phyloP scores from a whole-genome alignment of 192 early-diverging fungal genomes.

The Coemansia sp. region DNA sequence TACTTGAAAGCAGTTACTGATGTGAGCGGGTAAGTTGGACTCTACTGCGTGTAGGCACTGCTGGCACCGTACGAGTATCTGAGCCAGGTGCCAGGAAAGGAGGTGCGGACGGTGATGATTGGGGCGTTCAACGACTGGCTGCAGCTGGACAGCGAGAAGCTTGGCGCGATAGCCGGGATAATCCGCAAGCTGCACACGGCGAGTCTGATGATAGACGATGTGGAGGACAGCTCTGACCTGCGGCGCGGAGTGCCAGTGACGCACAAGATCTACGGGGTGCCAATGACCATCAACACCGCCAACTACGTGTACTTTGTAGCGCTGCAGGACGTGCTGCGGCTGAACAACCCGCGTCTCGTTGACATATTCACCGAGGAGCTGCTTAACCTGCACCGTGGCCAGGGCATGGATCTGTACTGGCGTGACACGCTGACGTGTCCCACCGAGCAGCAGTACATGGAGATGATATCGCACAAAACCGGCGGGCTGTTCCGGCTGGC shows the following conservation, averaged over 20 bases:
- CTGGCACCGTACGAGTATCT: slow-evolving; percentile 95
- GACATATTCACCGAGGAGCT: slow-evolving; percentile 92
- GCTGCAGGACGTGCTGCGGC: slow-evolving; percentile 65
- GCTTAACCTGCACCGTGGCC: slow-evolving; percentile 87
- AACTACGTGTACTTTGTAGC: slow-evolving; percentile 98
- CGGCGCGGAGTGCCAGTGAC: slow-evolving; percentile 90
- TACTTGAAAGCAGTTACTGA: background rate
- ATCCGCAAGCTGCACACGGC: slow-evolving; percentile 95
- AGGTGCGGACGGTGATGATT: slow-evolving; percentile 88
- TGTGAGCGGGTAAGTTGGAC: background rate
- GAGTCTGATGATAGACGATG: slow-evolving; percentile 93
- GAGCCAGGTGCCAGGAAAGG: slow-evolving; percentile 83
- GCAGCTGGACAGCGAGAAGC: slow-evolving; percentile 64
- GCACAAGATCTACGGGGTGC: slow-evolving; percentile 92
- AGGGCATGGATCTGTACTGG: slow-evolving; percentile 98
- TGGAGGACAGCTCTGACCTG: slow-evolving; percentile 90
- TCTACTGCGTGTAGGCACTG: slow-evolving; percentile 62
- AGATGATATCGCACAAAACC: slow-evolving; percentile 98
- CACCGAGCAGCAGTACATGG: slow-evolving; percentile 86
- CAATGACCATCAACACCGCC: slow-evolving; percentile 93
- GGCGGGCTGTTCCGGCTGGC: slow-evolving; percentile 93
- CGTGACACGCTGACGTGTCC: slow-evolving; percentile 90
- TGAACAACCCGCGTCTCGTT: slow-evolving; percentile 70
- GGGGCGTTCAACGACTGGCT: slow-evolving; percentile 92
- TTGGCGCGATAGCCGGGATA: slow-evolving; percentile 73